phyloP scores from a whole-genome alignment of 2,329 filamentous ascomycete species.

The Aspergillus fischeri region DNA sequence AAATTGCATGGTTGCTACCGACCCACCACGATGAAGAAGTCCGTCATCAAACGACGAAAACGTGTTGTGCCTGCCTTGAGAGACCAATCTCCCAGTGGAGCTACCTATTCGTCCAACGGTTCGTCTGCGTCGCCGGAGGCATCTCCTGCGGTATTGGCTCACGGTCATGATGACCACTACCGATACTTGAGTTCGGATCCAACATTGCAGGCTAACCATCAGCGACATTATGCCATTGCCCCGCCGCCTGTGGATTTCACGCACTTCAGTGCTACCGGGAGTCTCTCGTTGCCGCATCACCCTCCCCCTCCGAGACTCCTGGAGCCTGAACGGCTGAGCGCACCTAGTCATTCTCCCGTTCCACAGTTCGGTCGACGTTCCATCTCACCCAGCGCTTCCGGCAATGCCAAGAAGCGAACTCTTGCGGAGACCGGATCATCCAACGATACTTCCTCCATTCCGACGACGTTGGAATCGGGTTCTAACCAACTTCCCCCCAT shows the following conservation, averaged over 20 bases:
- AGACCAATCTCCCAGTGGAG: conserved; percentile 42
- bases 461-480: conserved; percentile 29
- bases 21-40: conserved; percentile 98
- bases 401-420: conserved; percentile 34
- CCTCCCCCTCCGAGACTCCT: conserved; percentile 27
- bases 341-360: conserved; percentile 22
- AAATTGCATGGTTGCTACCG: conserved; percentile 92
- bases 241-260: conserved; percentile 51
- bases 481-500: conserved; percentile 39
- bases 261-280: conserved; percentile 34
- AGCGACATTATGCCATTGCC: conserved; percentile 30
- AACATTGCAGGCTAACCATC: conserved; percentile 32
- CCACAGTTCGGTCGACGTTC: conserved; percentile 30
- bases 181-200: conserved; percentile 32
- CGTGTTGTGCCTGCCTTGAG: conserved; percentile 77
- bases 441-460: conserved; percentile 23
- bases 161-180: conserved; percentile 29
- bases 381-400: conserved; percentile 27
- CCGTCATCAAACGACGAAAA: conserved; percentile 92
- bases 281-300: conserved; percentile 30
- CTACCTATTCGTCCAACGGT: conserved; percentile 38
- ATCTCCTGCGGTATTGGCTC: conserved; percentile 30
- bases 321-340: conserved; percentile 27
- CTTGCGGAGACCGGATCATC: conserved; percentile 30
- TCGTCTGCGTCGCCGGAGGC: conserved; percentile 43